A percentile compares a stretch with the other conserved stretches of the same genome.
phyloP scores from a whole-genome alignment of 2,329 filamentous ascomycete species.

The Fusarium hainanense region DNA sequence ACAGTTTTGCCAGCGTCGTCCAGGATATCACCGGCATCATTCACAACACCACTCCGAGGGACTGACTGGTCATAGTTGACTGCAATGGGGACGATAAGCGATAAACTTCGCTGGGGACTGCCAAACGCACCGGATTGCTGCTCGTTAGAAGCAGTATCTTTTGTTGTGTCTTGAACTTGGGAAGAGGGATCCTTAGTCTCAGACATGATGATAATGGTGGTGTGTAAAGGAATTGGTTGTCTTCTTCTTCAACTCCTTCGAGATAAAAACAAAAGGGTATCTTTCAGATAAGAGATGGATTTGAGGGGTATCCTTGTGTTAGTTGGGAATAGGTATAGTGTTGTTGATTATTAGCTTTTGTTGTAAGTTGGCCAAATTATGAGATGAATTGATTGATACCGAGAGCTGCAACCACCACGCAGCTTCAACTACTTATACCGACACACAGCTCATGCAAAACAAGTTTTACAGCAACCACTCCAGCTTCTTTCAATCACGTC shows the following conservation, averaged over 20 bases:
- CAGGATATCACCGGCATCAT: conserved; percentile 58
- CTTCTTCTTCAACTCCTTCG: conserved; percentile 22
- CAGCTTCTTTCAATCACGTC: conserved; percentile 33
- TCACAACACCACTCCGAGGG: conserved; percentile 56
- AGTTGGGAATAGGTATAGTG: conserved; percentile 25
- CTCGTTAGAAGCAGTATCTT: conserved; percentile 43
- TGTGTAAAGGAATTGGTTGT: neutral
- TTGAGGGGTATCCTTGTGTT: conserved; percentile 34
- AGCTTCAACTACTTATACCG: conserved; percentile 37
- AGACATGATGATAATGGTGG: conserved; percentile 8
- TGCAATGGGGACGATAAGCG: conserved; percentile 45
- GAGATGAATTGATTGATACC: conserved; percentile 35
- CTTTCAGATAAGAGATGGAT: conserved; percentile 25
- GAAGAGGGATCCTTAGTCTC: conserved; percentile 41
- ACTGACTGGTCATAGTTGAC: conserved; percentile 46
- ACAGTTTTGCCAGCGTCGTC: conserved; percentile 57
- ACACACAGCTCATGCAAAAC: conserved; percentile 34
- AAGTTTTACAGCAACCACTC: conserved; percentile 39
- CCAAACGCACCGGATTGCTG: conserved; percentile 48
- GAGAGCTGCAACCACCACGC: conserved; percentile 34
- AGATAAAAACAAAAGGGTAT: conserved; percentile 30
- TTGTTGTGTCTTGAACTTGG: conserved; percentile 49
- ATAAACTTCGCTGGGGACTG: conserved; percentile 37
- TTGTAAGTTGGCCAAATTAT: conserved; percentile 30
- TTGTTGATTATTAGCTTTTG: conserved; percentile 25